Evolutionary conservation across 2,329 filamentous ascomycete species (phyloP), one percentile per base, ranked within the genome.

Genomic region (Cladophialophora carrionii): DNA sequence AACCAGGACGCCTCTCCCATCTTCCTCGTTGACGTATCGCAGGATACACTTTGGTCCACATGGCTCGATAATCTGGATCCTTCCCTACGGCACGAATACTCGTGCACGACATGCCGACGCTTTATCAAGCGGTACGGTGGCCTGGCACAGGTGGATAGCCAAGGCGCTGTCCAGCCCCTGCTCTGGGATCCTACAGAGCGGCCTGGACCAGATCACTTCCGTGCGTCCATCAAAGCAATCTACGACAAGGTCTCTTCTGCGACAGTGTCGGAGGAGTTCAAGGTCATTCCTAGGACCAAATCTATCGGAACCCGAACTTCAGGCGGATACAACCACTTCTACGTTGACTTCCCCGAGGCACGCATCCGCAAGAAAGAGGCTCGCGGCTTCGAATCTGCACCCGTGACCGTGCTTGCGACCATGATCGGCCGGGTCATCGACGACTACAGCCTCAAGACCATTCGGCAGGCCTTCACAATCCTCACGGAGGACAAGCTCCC

Each of bases 291-390:
- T 4, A 34, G 31, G 52, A 34, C 29, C 17, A 31, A 31, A 9
- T 31, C 52, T 17, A 29, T 32, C 8, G 52, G 52, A 2, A 9
- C 52, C 14, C 52, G n/a, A n/a, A 32, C 29, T 31, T 34, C 17
- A 34, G 52, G 29, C 14, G 52, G 52, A 29, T 54, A 54, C 14
- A 54, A 54, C 29, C 52, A 54, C 52, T 54, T 54, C 29, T 54
- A 32, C 17, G 14, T 54, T 4, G 26, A 31, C 17, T 54, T 34
- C 52, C 52, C 52, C n/a, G 29, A 54, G 10, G n/a, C 14, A 6
- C 29, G 52, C 6, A 24, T 54, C 22, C 52, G 14, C 7, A 54
- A 54, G 29, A 10, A 29, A 31, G 52, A 54, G n/a, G 14, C 29
- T 10, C n/a, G 32, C 7, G 29, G 52, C 17, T 54, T 54, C 29